These are phyloP conservation scores for Cladosporium austrohemisphaericum DNA, from an alignment of 2,329 filamentous ascomycete genomes.

Conservation along the genomic window DNA sequence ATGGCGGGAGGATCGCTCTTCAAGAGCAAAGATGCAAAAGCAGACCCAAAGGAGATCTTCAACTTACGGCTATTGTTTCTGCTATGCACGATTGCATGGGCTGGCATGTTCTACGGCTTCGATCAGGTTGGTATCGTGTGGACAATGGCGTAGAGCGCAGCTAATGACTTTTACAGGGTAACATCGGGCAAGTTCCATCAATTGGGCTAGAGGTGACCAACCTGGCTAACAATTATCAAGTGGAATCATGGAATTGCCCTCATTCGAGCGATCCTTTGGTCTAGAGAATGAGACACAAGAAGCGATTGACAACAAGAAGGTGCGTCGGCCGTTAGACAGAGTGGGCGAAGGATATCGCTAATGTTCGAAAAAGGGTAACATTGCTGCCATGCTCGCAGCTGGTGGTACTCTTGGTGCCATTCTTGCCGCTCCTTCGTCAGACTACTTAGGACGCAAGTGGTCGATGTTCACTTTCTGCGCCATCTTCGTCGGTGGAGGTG, in stretches of 20 bases:
- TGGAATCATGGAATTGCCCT: slow-evolving; percentile 38
- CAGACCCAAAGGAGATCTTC: neutral
- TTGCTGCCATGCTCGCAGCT: slow-evolving; percentile 37
- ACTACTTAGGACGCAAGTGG: slow-evolving; percentile 47
- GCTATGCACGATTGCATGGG: neutral
- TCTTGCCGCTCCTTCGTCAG: slow-evolving; percentile 44
- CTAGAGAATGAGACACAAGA: slow-evolving; percentile 32
- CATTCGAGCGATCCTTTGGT: slow-evolving; percentile 36
- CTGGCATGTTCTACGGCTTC: neutral
- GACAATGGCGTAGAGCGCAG: neutral
- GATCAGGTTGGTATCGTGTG: neutral
- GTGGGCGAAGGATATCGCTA: slow-evolving; percentile 15
- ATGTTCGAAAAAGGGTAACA: slow-evolving; percentile 33
- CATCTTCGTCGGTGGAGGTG: slow-evolving; percentile 43
- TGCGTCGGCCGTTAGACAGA: neutral
- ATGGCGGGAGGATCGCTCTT: neutral
- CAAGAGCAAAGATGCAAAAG: neutral
- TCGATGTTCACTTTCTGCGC: slow-evolving; percentile 45
- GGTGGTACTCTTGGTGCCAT: slow-evolving; percentile 39
- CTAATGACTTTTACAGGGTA: slow-evolving; percentile 23
- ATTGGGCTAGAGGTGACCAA: neutral
- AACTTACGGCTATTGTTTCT: neutral
- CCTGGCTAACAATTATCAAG: slow-evolving; percentile 10
- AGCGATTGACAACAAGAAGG: slow-evolving; percentile 34
- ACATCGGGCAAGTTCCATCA: neutral